phyloP scores from a whole-genome alignment of 306 rosid genomes.

The Begonia loranthoides region DNA sequence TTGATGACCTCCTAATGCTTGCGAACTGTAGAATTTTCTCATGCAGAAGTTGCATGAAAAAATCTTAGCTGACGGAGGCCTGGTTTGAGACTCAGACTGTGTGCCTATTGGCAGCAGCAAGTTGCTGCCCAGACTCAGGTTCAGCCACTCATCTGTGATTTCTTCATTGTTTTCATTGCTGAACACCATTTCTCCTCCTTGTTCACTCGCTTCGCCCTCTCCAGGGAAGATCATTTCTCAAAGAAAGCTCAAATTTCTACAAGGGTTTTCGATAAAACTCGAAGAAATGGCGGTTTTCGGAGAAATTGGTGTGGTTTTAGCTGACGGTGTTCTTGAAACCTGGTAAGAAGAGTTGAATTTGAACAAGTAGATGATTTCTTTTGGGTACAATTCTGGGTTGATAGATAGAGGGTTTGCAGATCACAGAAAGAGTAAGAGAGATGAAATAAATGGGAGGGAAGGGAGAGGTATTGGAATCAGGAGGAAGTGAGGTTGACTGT shows the following conservation, averaged over 20 bases:
- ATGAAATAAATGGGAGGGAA: background rate
- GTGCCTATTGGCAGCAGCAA: slow-evolving; percentile 28
- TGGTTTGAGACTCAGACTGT: slow-evolving; percentile 18
- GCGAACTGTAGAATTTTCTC: slow-evolving; percentile 87
- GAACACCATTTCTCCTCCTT: slow-evolving; percentile 3
- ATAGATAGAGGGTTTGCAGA: slow-evolving; percentile 7
- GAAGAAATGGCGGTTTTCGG: background rate
- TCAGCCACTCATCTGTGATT: slow-evolving; percentile 57
- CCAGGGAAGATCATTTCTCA: slow-evolving; percentile 10
- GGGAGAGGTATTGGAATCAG: slow-evolving; percentile 1
- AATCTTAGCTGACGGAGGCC: slow-evolving; percentile 39
- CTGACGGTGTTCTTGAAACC: slow-evolving; percentile 8
- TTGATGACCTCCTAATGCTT: slow-evolving; percentile 94
- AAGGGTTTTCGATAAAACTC: background rate
- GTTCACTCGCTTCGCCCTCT: slow-evolving; percentile 22
- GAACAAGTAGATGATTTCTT: background rate
- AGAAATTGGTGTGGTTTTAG: no score
- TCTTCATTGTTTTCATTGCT: slow-evolving; percentile 7
- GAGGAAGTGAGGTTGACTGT: slow-evolving; percentile 17
- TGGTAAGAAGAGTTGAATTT: slow-evolving; percentile 11
- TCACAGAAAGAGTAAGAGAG: background rate
- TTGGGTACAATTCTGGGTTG: slow-evolving; percentile 8
- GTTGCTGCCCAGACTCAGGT: slow-evolving; percentile 55
- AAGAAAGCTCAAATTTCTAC: slow-evolving; percentile 11
- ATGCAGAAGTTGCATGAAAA: slow-evolving; percentile 94